These are phyloP conservation scores for Rosellinia necatrix DNA, from an alignment of 2,329 filamentous ascomycete genomes.

Conservation along the genomic window DNA sequence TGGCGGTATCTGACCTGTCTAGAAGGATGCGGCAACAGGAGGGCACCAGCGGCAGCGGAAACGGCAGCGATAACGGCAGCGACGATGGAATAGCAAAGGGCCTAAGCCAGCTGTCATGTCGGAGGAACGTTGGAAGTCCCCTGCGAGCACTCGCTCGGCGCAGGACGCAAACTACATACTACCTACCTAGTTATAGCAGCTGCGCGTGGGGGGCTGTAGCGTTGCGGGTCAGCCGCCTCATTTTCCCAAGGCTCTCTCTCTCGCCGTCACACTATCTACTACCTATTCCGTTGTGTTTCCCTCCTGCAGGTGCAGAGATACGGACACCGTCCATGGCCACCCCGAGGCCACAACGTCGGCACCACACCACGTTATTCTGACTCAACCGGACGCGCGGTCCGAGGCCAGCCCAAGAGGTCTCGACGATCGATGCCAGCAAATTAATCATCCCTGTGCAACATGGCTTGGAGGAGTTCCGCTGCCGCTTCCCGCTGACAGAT, in stretches of 20 bases:
- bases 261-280: too few relatives aligned
- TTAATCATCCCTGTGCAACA: constrained; percentile 10
- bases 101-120: too few relatives aligned
- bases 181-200: not conserved
- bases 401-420: constrained; percentile 3
- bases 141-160: too few relatives aligned
- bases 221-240: constrained; percentile 16
- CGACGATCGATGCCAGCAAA: constrained; percentile 3
- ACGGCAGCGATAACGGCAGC: too few relatives aligned
- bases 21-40: too few relatives aligned
- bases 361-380: constrained; percentile 2
- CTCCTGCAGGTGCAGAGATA: too few relatives aligned
- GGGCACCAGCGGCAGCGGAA: too few relatives aligned
- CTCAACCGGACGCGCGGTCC: constrained; percentile 1
- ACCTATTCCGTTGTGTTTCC: not conserved
- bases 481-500: constrained; percentile 17
- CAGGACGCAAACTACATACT: too few relatives aligned
- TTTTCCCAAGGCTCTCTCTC: constrained; percentile 5
- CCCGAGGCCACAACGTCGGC: constrained; percentile 5
- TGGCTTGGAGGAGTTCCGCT: constrained; percentile 11
- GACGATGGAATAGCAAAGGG: too few relatives aligned
- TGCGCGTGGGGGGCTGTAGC: not conserved
- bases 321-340: not conserved
- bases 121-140: too few relatives aligned
- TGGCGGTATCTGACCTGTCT: too few relatives aligned